Evolutionary conservation across 2,329 filamentous ascomycete genomes (phyloP), one percentile per base, ranked within the genome.

Genomic region (Fusarium virguliforme): DNA sequence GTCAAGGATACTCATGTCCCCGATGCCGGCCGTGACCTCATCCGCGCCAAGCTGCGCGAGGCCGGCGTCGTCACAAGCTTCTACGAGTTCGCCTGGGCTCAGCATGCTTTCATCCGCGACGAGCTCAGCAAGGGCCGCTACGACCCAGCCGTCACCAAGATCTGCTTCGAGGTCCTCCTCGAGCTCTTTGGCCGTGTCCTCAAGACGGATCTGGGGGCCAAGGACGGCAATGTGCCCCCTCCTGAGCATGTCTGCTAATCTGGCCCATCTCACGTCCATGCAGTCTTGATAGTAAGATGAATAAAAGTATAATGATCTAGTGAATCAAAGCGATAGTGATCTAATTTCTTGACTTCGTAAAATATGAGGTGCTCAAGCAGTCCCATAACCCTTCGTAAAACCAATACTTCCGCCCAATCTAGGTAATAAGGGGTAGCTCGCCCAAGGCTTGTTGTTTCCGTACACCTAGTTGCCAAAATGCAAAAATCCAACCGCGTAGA

Each of bases 111-210:
- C 79, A 97, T 98, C 79, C 88, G 95, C 18, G 95, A 98, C 77
- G 95, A 98, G 84, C 85, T 96, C 65, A 94, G 92, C 81, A 97
- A 97, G 83, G 95, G 94, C n/a, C 87, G 95, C 28, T 98, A 97
- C 77, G 95, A 98, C 79, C 93, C 95, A 1, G 94, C 93, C 22
- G 87, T 98, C 63, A 90, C 91, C 4, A 95, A 94, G 78, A 88
- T 95, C 37, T 97, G 95, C 83, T 97, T 97, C 78, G 93, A 97
- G 85, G 92, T 98, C 80, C 82, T 98, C 75, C 85, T 96, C 15
- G 95, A 98, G 83, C 77, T 97, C 65, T 98, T 98, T 81, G 90
- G 89, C 0, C 86, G 95, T 24, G 90, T 89, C 1, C 82, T 98
- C 78, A 93, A 93, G 83, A 88, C 91, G 4, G 94, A 97, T 73